Evolutionary conservation across 2,329 filamentous ascomycete species (phyloP).

Genomic region (Sporothrix curviconia): DNA sequence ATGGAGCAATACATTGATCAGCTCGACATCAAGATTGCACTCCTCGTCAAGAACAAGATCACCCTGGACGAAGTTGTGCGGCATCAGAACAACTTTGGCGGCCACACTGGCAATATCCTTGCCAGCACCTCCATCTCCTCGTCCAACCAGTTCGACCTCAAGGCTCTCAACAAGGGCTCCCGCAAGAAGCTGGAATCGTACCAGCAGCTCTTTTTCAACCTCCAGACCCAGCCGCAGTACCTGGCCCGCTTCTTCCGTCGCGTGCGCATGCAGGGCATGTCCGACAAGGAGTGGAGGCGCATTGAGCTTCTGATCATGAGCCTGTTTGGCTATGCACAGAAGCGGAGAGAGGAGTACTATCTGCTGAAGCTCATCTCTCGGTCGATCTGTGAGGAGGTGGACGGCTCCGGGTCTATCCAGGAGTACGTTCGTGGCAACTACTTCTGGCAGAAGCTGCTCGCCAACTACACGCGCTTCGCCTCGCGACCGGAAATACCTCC

Average conservation of each 20-base stretch:
- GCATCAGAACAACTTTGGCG: constrained; percentile 93
- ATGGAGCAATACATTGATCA: constrained; percentile 98
- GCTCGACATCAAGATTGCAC: constrained; percentile 95
- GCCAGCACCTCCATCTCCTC: constrained; percentile 85
- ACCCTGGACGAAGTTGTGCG: constrained; percentile 95
- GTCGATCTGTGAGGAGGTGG: constrained; percentile 80
- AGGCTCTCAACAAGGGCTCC: constrained; percentile 94
- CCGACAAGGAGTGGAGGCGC: constrained; percentile 88
- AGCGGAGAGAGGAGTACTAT: constrained; percentile 94
- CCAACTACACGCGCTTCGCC: constrained; percentile 86
- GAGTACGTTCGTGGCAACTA: constrained; percentile 86
- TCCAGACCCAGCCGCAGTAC: constrained; percentile 95
- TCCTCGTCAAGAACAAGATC: constrained; percentile 99
- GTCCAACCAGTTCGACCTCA: constrained; percentile 89
- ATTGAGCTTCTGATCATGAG: constrained; percentile 94
- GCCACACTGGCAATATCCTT: constrained; percentile 69
- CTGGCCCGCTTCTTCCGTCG: constrained; percentile 81
- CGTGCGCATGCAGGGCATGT: constrained; percentile 72
- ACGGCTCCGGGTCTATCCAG: constrained; percentile 63
- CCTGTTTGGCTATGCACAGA: constrained; percentile 94
- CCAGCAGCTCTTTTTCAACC: constrained; percentile 93
- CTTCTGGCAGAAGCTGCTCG: constrained; percentile 84
- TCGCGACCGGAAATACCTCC: constrained; percentile 83
- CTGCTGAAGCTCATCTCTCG: constrained; percentile 79
- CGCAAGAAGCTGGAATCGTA: constrained; percentile 93